Base-by-base conservation (phyloP, 805 yeast genomes). In the Candida mattraensis region DNA sequence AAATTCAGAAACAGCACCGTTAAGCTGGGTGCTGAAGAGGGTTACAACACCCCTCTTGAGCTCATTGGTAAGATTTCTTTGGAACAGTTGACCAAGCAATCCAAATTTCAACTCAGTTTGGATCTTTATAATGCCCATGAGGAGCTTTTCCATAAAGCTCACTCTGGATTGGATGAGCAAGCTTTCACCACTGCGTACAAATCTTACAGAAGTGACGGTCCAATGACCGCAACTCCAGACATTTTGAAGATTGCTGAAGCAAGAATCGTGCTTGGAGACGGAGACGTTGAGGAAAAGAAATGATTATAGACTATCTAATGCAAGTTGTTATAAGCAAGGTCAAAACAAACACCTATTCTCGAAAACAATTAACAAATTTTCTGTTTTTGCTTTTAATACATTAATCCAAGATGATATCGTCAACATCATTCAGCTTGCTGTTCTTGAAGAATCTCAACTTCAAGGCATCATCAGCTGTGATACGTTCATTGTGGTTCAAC, bases 21-120 rank as follows among this genome's bases (percentile, higher is more conserved):
- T 17, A 58, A 59, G 10, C 74, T 91, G 44, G 74, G 73, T n/a
- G 62, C 64, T 8, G 95, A 91, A 36, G 98, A 91, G 67, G 98
- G 98, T 18, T 91, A 69, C 63, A 72, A 74, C 50, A 78, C 86
- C 15, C 56, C 57, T 5, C 28, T 56, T 1, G 37, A 30, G 8
- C 24, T 35, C 15, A 23, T 31, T 20, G 40, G 35, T 2, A 40
- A 33, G 14, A 14, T 33, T 17, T 27, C 35, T 5, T 16, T 36
- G 37, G 66, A 61, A 32, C 51, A 53, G 29, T 39, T 53, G 33
- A 32, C 34, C 24, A 51, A 61, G 31, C 63, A 64, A 33, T 62
- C 63, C 23, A 74, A 74, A 56, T 77, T 82, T 51, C 63, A 66
- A 24, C 60, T 83, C 44, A 72, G 70, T 47, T 80, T 74, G 54